phyloP scores from a whole-genome alignment of 1,284 basidiomycete species.

The Ustilago trichophora region DNA sequence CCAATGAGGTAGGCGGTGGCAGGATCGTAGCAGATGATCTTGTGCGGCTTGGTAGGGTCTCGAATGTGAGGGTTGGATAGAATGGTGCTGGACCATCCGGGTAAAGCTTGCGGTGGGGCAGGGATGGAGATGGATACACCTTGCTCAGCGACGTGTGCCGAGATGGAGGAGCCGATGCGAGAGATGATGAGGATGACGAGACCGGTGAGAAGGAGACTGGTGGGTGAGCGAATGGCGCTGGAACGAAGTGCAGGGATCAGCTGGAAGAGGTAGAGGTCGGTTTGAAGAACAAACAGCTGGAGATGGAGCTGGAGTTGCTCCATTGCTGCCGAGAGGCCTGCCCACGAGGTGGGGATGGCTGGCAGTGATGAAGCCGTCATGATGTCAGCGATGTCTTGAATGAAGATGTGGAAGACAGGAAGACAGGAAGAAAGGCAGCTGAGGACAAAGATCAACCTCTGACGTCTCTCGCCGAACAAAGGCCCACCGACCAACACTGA shows the following conservation, averaged over 20 bases:
- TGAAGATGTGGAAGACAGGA: not conserved
- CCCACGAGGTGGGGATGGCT: not conserved
- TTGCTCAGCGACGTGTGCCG: conserved; percentile 15
- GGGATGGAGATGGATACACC: conserved; percentile 27
- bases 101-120: conserved; percentile 35
- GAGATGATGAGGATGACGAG: conserved; percentile 29
- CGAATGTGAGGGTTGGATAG: conserved; percentile 29
- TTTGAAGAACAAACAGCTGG: conserved; percentile 32
- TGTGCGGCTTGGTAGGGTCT: conserved; percentile 60
- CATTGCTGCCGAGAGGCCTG: not conserved
- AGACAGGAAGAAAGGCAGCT: not conserved
- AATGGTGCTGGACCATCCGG: conserved; percentile 48
- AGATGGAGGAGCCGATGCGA: conserved; percentile 7
- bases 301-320: conserved; percentile 12
- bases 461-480: too few relatives aligned
- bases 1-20: conserved; percentile 81
- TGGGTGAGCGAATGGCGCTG: conserved; percentile 27
- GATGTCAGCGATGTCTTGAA: not conserved
- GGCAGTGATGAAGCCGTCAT: not conserved
- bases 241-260: conserved; percentile 24
- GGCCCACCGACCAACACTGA: too few relatives aligned
- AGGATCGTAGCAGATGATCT: conserved; percentile 89
- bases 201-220: conserved; percentile 28
- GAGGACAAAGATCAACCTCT: too few relatives aligned
- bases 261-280: conserved; percentile 33